Percentiles rank a stretch among this genome's conserved stretches.
Conservation (phyloP, 1,284 basidiomycete species). For the Polyporus tsugae region DNA sequence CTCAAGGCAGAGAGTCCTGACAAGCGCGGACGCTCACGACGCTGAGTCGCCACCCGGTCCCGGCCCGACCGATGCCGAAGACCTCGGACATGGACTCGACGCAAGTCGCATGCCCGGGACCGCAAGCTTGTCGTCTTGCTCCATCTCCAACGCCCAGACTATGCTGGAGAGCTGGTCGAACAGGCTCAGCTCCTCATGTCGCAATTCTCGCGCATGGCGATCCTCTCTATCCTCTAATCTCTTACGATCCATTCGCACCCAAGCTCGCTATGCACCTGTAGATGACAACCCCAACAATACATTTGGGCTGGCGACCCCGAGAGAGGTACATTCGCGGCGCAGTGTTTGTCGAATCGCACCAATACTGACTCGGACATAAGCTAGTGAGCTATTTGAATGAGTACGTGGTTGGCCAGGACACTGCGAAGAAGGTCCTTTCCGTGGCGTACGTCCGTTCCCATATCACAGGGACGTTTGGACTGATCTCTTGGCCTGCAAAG, state of each 20-base stretch:
- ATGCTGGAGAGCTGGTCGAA: slow-evolving; percentile 28
- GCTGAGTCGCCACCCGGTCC: neutral
- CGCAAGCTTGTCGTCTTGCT: slow-evolving; percentile 21
- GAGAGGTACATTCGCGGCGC: slow-evolving; percentile 57
- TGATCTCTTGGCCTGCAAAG: slow-evolving; percentile 50
- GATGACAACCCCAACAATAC: slow-evolving; percentile 38
- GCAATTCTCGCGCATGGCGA: slow-evolving; percentile 14
- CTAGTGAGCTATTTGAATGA: slow-evolving; percentile 89
- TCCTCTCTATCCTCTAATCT: slow-evolving; percentile 2
- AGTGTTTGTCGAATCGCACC: neutral
- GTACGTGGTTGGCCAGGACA: slow-evolving; percentile 92
- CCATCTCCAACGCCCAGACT: slow-evolving; percentile 23
- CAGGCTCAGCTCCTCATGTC: slow-evolving; percentile 18
- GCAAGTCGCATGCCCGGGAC: neutral
- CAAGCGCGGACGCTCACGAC: neutral
- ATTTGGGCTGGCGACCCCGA: slow-evolving; percentile 69
- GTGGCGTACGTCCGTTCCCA: slow-evolving; percentile 48
- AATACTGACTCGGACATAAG: slow-evolving; percentile 46
- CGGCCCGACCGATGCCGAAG: neutral
- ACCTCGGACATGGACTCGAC: neutral
- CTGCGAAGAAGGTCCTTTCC: slow-evolving; percentile 91
- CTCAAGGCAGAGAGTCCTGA: neutral
- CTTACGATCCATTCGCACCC: slow-evolving; percentile 48
- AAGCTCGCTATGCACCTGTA: slow-evolving; percentile 49
- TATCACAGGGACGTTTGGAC: neutral